Conservation (phyloP, 208 protist species). For the Trypanosoma lewisi region DNA sequence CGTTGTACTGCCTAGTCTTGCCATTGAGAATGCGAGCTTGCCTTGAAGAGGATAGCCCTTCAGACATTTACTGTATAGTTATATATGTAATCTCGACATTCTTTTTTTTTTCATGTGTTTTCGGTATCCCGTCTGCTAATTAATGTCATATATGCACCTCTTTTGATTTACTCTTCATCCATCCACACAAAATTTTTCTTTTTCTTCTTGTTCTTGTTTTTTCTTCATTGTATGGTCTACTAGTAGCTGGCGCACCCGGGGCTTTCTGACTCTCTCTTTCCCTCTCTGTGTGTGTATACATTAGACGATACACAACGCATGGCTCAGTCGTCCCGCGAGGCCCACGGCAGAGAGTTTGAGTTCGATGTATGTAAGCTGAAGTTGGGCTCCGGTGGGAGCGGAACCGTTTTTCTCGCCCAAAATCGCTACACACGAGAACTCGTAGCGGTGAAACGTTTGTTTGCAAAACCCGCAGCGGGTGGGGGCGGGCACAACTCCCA, state of each 20-base stretch:
- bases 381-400: constrained; percentile 70
- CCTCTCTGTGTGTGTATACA: neutral
- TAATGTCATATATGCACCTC: neutral
- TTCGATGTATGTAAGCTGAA: constrained; percentile 69
- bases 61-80: no score
- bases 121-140: neutral
- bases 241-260: neutral
- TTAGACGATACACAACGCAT: neutral
- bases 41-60: neutral
- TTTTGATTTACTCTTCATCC: neutral
- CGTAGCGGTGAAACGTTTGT: constrained; percentile 74
- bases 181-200: no score
- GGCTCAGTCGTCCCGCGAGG: neutral
- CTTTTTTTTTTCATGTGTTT: neutral
- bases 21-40: neutral
- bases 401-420: constrained; percentile 68
- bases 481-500: neutral
- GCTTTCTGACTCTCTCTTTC: neutral
- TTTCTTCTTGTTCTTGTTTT: constrained; percentile 11
- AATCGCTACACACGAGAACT: constrained; percentile 32
- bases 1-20: neutral
- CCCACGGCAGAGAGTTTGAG: constrained; percentile 31
- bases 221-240: neutral
- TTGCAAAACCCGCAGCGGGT: constrained; percentile 17
- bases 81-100: constrained; percentile 1